Evolutionary conservation across 495 filamentous ascomycete genomes (phyloP).

Genomic region (Talaromyces thailandensis): DNA sequence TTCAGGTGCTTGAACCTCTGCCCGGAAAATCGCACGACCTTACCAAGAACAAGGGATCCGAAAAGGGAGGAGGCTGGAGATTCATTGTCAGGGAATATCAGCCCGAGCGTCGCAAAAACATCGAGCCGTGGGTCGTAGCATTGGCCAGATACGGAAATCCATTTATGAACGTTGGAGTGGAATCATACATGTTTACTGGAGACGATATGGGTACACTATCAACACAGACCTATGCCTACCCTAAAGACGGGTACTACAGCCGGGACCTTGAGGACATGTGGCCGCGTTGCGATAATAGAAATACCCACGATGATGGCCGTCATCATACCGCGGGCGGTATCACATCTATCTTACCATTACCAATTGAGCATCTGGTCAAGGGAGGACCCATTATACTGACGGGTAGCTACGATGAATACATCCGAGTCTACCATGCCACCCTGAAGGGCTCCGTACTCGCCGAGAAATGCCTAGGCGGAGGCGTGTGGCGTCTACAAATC

Average conservation of each 20-base stretch:
- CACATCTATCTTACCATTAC: slow-evolving; percentile 71
- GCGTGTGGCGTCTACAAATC: slow-evolving; percentile 81
- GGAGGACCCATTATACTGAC: slow-evolving; percentile 56
- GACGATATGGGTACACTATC: slow-evolving; percentile 27
- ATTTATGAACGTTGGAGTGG: not conserved
- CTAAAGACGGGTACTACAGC: slow-evolving; percentile 9
- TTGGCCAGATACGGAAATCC: slow-evolving; percentile 13
- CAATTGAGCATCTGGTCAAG: slow-evolving; percentile 17
- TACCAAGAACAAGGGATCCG: not conserved
- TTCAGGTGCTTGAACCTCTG: slow-evolving; percentile 38
- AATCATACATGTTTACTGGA: slow-evolving; percentile 28
- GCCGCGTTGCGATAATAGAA: not conserved
- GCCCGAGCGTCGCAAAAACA: slow-evolving; percentile 9
- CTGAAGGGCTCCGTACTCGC: slow-evolving; percentile 36
- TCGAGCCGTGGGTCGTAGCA: slow-evolving; percentile 41
- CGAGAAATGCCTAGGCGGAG: slow-evolving; percentile 66
- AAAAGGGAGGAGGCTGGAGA: not conserved
- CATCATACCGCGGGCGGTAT: slow-evolving; percentile 69
- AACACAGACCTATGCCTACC: slow-evolving; percentile 20
- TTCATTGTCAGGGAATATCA: not conserved
- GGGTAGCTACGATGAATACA: slow-evolving; percentile 84
- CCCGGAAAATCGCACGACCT: slow-evolving; percentile 1
- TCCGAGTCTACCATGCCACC: slow-evolving; percentile 54
- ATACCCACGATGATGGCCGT: slow-evolving; percentile 27
- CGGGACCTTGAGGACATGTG: not conserved